phyloP scores from a whole-genome alignment of 306 rosid genomes.

The Pyrus betulifolia region DNA sequence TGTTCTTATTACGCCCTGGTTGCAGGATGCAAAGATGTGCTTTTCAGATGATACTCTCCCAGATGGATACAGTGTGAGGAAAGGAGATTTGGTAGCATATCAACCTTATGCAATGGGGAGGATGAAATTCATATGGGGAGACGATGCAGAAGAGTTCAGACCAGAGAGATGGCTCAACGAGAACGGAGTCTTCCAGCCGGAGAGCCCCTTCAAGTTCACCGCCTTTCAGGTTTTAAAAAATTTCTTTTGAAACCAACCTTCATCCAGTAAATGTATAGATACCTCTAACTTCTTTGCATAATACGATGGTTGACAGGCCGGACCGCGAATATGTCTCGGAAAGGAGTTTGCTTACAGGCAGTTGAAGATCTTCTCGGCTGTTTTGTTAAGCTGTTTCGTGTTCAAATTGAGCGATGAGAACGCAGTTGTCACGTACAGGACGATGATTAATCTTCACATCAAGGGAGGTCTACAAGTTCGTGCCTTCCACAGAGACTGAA shows the following conservation, averaged over 20 bases:
- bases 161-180: slow-evolving; percentile 79
- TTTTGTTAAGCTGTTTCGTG: slow-evolving; percentile 41
- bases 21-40: slow-evolving; percentile 65
- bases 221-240: slow-evolving; percentile 62
- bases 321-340: slow-evolving; percentile 77
- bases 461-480: slow-evolving; percentile 62
- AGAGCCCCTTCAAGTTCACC: slow-evolving; percentile 67
- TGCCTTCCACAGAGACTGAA: slow-evolving; percentile 31
- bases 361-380: slow-evolving; percentile 70
- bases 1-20: not conserved
- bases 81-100: slow-evolving; percentile 54
- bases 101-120: slow-evolving; percentile 87
- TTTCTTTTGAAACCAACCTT: not conserved
- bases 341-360: slow-evolving; percentile 87
- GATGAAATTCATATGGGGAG: slow-evolving; percentile 81
- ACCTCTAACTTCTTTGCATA: not conserved
- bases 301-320: slow-evolving; percentile 45
- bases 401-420: slow-evolving; percentile 55
- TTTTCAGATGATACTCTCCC: slow-evolving; percentile 65
- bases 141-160: slow-evolving; percentile 58
- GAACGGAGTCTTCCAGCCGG: slow-evolving; percentile 44
- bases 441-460: slow-evolving; percentile 74
- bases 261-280: not conserved
- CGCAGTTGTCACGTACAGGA: slow-evolving; percentile 54
- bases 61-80: slow-evolving; percentile 53